Evolutionary conservation across 176 grass and related monocot species (phyloP), one percentile per base, ranked within the genome.

Genomic region (Carex parvula): DNA sequence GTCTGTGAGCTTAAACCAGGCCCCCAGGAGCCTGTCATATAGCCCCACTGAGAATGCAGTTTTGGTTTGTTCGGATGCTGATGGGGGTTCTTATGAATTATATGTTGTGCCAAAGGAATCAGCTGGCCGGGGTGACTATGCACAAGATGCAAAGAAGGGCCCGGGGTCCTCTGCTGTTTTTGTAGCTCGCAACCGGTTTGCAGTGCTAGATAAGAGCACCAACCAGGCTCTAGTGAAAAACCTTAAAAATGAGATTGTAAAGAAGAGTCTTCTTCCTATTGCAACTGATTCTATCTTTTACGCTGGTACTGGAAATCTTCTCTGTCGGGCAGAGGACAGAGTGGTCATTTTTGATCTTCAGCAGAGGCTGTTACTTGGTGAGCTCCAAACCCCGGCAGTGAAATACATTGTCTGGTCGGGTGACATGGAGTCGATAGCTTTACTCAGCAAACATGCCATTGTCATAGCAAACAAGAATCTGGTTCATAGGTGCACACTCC

Each of bases 371-470:
- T 81, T 98, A 87, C 88, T 98, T 80, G 95, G 92, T 39, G 95
- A 94, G 63, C 92, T 94, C 32, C 95, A 98, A 84, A 81, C 92
- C 15, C 85, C 95, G 61, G 67, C 90, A 86, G 89, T 98, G 17
- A 98, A 91, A 50, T 98, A 94, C 62, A 84, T 98, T 58, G 90
- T 94, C 64, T 99, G 93, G 97, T 99, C 97, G 12, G 86, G 26
- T 84, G 97, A 99, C 64, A 99, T 99, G 97, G 97, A 99, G 60
- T 96, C 91, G 32, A 89, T 99, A 64, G 97, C 97, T 83, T 52
- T 99, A 79, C 84, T 99, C 37, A 95, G 93, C 89, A 99, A 99
- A 68, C 97, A 99, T 88, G 91, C 90, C 1, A 92, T 99, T 42
- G 90, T 99, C 21, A 92, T 99, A 85, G 97, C 97, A 84, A 92